Conservation (phyloP, 2,329 filamentous ascomycete genomes). For the Colletotrichum limetticola region DNA sequence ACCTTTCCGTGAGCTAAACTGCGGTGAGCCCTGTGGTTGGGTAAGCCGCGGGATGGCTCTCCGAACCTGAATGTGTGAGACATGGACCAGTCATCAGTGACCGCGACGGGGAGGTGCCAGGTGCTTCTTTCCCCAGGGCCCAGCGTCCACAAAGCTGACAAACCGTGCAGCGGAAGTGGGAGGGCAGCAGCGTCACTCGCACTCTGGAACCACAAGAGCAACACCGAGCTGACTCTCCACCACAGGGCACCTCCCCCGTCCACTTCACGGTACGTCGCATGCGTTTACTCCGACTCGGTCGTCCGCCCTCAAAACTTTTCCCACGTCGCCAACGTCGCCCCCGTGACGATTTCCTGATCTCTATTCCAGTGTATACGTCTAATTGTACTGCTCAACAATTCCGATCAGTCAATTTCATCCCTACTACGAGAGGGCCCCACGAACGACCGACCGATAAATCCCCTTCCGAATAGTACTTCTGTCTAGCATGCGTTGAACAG, state of each 20-base stretch:
- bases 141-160: slow-evolving; percentile 27
- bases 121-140: background rate
- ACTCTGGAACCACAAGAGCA: slow-evolving; percentile 18
- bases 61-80: slow-evolving; percentile 6
- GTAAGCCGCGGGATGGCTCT: background rate
- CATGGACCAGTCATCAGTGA: too few relatives aligned
- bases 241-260: slow-evolving; percentile 8
- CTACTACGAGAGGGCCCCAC: background rate
- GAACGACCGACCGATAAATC: background rate
- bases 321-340: slow-evolving; percentile 1
- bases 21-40: slow-evolving; percentile 24
- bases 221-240: slow-evolving; percentile 9
- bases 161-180: slow-evolving; percentile 10
- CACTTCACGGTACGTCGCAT: slow-evolving; percentile 26
- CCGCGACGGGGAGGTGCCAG: too few relatives aligned
- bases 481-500: slow-evolving; percentile 34
- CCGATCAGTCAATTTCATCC: background rate
- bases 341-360: background rate
- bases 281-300: slow-evolving; percentile 23
- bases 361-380: background rate
- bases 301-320: slow-evolving; percentile 19
- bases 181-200: slow-evolving; percentile 16
- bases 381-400: background rate
- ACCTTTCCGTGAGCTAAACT: slow-evolving; percentile 30
- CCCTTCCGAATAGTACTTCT: slow-evolving; percentile 2